Percentiles rank a stretch among this genome's conserved stretches.
Evolutionary conservation across 208 protist species (phyloP).

Genomic region (Tritrichomonas foetus): DNA sequence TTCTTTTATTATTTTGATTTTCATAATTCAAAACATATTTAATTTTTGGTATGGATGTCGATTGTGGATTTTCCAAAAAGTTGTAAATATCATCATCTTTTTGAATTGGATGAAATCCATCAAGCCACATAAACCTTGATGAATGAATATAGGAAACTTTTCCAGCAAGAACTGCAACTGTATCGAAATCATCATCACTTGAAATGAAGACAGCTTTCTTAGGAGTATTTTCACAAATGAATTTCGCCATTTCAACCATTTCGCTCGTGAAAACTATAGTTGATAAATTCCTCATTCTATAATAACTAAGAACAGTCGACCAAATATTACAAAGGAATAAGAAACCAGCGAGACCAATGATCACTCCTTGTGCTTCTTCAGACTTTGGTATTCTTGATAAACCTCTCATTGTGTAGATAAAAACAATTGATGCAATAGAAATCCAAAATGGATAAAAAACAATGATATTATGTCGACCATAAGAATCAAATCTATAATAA

Average conservation of each 20-base stretch:
- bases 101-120: no score
- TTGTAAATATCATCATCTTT: no score
- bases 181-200: neutral
- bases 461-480: neutral
- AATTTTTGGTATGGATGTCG: no score
- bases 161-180: neutral
- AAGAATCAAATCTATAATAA: neutral
- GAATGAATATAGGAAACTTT: neutral
- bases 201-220: neutral
- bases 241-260: neutral
- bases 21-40: no score
- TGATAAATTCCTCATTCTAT: neutral
- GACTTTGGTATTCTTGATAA: neutral
- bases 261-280: neutral
- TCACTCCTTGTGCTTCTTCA: neutral
- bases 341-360: neutral
- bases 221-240: neutral
- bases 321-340: neutral
- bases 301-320: neutral
- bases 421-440: neutral
- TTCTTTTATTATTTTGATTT: no score
- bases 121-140: no score
- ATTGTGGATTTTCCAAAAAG: no score
- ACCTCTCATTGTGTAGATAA: neutral
- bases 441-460: constrained; percentile 17